phyloP scores from a whole-genome alignment of 495 filamentous ascomycete genomes.

The Xylaria curta region DNA sequence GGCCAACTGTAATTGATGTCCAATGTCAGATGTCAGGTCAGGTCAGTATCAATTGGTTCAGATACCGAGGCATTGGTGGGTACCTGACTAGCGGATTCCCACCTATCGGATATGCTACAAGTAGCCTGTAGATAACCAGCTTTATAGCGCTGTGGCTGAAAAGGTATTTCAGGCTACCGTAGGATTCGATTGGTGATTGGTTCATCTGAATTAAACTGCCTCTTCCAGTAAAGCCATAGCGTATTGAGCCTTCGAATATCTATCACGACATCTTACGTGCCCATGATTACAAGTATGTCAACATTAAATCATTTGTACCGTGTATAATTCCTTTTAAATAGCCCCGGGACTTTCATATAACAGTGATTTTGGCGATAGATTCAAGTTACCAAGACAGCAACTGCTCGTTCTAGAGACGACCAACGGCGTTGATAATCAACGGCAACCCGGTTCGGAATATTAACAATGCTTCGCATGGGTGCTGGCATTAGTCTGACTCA shows the following conservation, averaged over 20 bases:
- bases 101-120: not conserved
- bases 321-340: not conserved
- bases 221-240: conserved; percentile 3
- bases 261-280: conserved; percentile 13
- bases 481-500: not conserved
- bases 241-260: not conserved
- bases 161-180: not conserved
- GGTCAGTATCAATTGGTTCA: no score
- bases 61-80: not conserved
- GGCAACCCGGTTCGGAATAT: not conserved
- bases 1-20: not conserved
- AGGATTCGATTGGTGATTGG: conserved; percentile 14
- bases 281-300: not conserved
- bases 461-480: not conserved
- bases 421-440: not conserved
- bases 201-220: not conserved
- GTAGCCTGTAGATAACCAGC: not conserved
- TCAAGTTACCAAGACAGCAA: not conserved
- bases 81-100: not conserved
- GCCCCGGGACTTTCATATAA: not conserved
- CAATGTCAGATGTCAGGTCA: not conserved
- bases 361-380: not conserved
- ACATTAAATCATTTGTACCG: not conserved
- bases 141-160: conserved; percentile 1
- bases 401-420: not conserved